A percentile compares a stretch with the other conserved stretches of the same genome.
phyloP scores from a whole-genome alignment of 371 early-diverging fungal species.

The Zopfochytrium polystomum region DNA sequence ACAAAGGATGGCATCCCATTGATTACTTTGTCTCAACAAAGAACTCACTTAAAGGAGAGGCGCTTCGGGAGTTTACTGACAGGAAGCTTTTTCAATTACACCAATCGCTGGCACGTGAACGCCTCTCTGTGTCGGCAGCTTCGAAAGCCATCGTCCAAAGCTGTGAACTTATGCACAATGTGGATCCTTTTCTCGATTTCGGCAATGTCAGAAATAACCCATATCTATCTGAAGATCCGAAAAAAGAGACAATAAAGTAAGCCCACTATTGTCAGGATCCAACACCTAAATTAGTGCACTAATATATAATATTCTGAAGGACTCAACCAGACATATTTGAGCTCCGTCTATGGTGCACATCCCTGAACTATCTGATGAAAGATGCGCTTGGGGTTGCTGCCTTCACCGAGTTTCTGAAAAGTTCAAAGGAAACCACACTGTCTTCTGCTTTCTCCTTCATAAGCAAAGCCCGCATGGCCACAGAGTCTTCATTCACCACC shows the following conservation, averaged over 20 bases:
- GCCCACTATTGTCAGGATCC: no score
- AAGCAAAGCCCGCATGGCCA: conserved; percentile 24
- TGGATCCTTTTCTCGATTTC: conserved; percentile 24
- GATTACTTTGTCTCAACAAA: neutral
- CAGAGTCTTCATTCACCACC: no score
- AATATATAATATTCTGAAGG: no score
- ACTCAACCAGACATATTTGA: no score
- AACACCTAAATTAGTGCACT: no score
- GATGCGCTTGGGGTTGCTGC: conserved; percentile 38
- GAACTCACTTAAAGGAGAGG: neutral
- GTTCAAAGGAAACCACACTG: conserved; percentile 22
- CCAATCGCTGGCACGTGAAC: no score
- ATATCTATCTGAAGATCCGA: conserved; percentile 20
- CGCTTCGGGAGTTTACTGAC: no score
- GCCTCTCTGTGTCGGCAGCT: no score
- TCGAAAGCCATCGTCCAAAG: no score
- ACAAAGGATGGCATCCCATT: conserved; percentile 11
- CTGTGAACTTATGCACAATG: conserved; percentile 5
- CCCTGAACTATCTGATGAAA: conserved; percentile 29
- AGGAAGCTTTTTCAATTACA: no score
- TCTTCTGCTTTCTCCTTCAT: conserved; percentile 33
- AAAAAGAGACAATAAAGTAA: neutral
- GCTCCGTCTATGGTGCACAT: conserved; percentile 32
- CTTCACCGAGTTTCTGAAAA: conserved; percentile 30
- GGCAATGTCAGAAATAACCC: conserved; percentile 6